phyloP scores from a whole-genome alignment of 352 stramenopile genomes.

The Globisporangium middletonii region DNA sequence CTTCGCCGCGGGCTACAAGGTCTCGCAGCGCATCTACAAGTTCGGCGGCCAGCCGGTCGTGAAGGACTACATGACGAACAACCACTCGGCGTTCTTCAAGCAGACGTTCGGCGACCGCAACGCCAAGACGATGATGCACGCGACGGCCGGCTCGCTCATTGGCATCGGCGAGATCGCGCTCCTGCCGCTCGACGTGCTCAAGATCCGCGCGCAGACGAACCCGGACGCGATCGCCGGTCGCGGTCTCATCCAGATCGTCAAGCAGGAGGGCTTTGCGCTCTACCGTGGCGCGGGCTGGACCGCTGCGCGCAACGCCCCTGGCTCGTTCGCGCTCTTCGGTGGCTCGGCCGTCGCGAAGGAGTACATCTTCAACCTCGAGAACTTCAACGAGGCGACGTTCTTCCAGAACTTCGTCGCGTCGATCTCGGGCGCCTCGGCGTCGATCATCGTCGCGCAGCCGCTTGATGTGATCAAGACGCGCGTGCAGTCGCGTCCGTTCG shows the following conservation, averaged over 20 bases:
- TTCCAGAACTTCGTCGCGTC: slow-evolving; percentile 90
- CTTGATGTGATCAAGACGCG: slow-evolving; percentile 96
- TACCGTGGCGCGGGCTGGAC: slow-evolving; percentile 92
- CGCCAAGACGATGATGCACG: slow-evolving; percentile 92
- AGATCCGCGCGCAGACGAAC: slow-evolving; percentile 96
- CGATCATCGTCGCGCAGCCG: slow-evolving; percentile 89
- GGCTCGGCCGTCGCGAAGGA: slow-evolving; percentile 87
- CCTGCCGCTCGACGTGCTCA: slow-evolving; percentile 94
- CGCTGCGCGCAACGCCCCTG: slow-evolving; percentile 90
- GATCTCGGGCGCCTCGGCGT: slow-evolving; percentile 71
- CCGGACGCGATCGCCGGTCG: slow-evolving; percentile 89
- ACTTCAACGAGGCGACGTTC: slow-evolving; percentile 88
- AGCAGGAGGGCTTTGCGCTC: slow-evolving; percentile 87
- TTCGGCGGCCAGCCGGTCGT: slow-evolving; percentile 94
- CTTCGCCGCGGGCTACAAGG: slow-evolving; percentile 95
- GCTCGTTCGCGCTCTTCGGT: slow-evolving; percentile 94
- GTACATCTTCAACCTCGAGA: slow-evolving; percentile 88
- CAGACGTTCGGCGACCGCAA: slow-evolving; percentile 89
- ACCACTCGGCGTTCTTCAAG: slow-evolving; percentile 87
- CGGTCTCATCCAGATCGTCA: slow-evolving; percentile 90
- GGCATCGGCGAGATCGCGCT: slow-evolving; percentile 93
- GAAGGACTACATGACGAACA: slow-evolving; percentile 89
- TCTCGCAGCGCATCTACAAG: slow-evolving; percentile 96
- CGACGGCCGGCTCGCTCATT: slow-evolving; percentile 89
- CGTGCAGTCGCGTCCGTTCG: slow-evolving; percentile 91